phyloP scores from a whole-genome alignment of 1,284 basidiomycete species.

The Cryptococcus floricola region DNA sequence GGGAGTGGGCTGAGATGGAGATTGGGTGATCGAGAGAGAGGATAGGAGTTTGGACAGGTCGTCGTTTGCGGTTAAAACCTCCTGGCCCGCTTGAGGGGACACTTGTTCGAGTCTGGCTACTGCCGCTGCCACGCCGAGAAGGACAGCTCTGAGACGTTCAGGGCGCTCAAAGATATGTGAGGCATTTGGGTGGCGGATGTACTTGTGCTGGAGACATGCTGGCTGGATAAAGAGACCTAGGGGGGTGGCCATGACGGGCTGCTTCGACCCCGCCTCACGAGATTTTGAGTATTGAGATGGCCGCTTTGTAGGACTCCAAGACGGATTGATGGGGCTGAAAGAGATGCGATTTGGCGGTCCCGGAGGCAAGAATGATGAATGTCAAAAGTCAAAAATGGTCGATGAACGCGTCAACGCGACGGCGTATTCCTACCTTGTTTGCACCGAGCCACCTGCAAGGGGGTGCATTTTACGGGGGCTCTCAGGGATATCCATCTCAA shows the following conservation, averaged over 20 bases:
- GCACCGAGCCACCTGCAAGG: too few species aligned
- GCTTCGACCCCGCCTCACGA: too few species aligned
- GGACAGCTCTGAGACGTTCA: slow-evolving; percentile 77
- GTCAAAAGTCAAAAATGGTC: too few species aligned
- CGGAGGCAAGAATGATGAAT: too few species aligned
- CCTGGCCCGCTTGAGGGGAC: background rate
- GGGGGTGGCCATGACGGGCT: slow-evolving; percentile 1
- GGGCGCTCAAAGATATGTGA: slow-evolving; percentile 81
- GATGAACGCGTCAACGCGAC: too few species aligned
- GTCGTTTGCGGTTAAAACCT: slow-evolving; percentile 1
- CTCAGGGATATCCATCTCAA: too few species aligned
- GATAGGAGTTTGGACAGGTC: slow-evolving; percentile 35
- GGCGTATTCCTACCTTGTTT: too few species aligned
- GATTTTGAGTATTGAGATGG: too few species aligned
- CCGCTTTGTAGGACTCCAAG: too few species aligned
- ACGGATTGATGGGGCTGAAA: too few species aligned
- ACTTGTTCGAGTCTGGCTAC: slow-evolving; percentile 64
- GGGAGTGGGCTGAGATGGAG: slow-evolving; percentile 13
- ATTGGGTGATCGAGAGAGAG: slow-evolving; percentile 25
- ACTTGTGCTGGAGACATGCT: slow-evolving; percentile 59
- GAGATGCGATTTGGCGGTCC: too few species aligned
- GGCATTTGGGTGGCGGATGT: slow-evolving; percentile 67
- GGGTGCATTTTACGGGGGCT: too few species aligned
- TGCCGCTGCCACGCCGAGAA: slow-evolving; percentile 71
- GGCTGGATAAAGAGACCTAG: slow-evolving; percentile 50